Evolutionary conservation across 345 rosid species (phyloP).

Genomic region (Gossypium mustelinum): DNA sequence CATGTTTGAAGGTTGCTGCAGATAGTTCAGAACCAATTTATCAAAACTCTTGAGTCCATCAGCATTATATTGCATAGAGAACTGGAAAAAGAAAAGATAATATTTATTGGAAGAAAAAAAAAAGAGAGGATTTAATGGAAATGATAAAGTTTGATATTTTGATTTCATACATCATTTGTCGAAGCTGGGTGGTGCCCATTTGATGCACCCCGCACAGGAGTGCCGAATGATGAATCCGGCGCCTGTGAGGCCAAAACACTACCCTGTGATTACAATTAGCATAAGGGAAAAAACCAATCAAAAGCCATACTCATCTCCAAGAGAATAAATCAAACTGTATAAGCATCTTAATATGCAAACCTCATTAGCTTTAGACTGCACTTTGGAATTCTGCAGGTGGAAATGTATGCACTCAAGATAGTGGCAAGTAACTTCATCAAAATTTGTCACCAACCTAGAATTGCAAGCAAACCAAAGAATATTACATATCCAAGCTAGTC

Average conservation of each 20-base stretch:
- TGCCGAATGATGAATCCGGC: conserved; percentile 33
- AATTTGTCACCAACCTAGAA: conserved; percentile 66
- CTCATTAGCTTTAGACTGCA: conserved; percentile 16
- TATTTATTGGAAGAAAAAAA: conserved; percentile 3
- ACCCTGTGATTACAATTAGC: conserved; percentile 31
- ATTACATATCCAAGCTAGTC: neutral
- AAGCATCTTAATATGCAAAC: neutral
- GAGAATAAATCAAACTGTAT: neutral
- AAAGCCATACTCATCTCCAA: neutral
- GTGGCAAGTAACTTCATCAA: conserved; percentile 85
- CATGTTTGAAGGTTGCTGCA: conserved; percentile 71
- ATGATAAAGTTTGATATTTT: neutral
- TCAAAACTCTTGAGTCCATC: conserved; percentile 70
- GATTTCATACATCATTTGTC: conserved; percentile 44
- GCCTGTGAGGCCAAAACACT: conserved; percentile 33
- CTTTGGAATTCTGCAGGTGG: conserved; percentile 51
- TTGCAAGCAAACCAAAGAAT: conserved; percentile 1
- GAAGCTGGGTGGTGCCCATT: conserved; percentile 37
- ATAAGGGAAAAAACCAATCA: conserved; percentile 13
- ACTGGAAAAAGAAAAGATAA: conserved; percentile 28
- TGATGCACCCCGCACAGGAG: conserved; percentile 35
- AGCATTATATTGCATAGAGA: conserved; percentile 38
- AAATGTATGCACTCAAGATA: conserved; percentile 76
- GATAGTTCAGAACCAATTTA: conserved; percentile 69
- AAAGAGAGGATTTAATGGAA: neutral